Evolutionary conservation across 805 yeast species (phyloP).

Genomic region (Myxozyma vanderwaltii): DNA sequence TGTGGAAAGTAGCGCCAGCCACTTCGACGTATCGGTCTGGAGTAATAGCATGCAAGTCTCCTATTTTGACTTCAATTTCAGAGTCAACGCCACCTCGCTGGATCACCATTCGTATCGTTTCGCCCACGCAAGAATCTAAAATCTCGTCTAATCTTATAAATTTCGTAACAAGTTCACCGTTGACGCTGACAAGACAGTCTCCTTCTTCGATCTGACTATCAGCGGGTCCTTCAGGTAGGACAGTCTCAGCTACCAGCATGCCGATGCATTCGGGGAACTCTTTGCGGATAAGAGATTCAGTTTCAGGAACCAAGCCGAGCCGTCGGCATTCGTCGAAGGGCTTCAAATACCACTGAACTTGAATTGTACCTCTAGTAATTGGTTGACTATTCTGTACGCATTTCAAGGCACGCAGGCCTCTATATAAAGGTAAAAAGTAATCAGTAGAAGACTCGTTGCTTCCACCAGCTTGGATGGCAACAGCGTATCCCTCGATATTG

Average conservation of each 20-base stretch:
- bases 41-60: conserved; percentile 77
- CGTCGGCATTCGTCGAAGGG: conserved; percentile 92
- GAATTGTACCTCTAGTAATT: conserved; percentile 87
- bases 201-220: conserved; percentile 75
- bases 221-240: conserved; percentile 85
- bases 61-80: conserved; percentile 56
- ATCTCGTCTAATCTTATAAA: conserved; percentile 83
- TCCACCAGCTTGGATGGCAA: conserved; percentile 88
- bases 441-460: conserved; percentile 89
- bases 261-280: conserved; percentile 76
- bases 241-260: conserved; percentile 76
- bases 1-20: conserved; percentile 84
- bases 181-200: conserved; percentile 75
- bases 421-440: conserved; percentile 81
- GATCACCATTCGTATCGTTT: conserved; percentile 56
- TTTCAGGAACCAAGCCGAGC: conserved; percentile 74
- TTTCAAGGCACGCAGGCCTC: conserved; percentile 77
- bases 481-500: conserved; percentile 79
- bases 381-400: conserved; percentile 63
- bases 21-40: conserved; percentile 81
- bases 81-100: conserved; percentile 75
- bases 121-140: conserved; percentile 69
- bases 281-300: conserved; percentile 69
- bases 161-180: conserved; percentile 62
- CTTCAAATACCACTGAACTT: conserved; percentile 76